phyloP scores from a whole-genome alignment of 2,329 filamentous ascomycete species.

The Drechslerella dactyloides region DNA sequence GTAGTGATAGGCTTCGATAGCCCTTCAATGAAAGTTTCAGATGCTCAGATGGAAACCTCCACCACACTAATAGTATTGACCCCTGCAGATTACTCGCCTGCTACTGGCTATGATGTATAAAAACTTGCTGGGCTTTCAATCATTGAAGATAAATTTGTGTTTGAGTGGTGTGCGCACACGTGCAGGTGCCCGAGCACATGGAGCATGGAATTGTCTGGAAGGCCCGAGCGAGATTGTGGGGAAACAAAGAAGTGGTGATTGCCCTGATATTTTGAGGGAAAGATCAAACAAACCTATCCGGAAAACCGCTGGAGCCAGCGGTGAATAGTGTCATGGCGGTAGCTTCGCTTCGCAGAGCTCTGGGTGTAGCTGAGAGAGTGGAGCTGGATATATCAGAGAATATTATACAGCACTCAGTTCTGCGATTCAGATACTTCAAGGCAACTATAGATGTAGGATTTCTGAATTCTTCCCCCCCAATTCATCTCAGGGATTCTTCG shows the following conservation, averaged over 20 bases:
- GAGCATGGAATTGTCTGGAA: slow-evolving; percentile 7
- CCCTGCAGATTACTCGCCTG: too few relatives aligned
- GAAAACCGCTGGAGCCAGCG: neutral
- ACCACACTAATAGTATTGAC: too few relatives aligned
- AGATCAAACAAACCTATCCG: slow-evolving; percentile 8
- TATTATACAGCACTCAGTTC: too few relatives aligned
- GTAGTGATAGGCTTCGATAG: too few relatives aligned
- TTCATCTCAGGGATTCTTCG: neutral
- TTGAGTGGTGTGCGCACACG: too few relatives aligned
- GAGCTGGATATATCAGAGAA: too few relatives aligned
- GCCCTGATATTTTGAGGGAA: slow-evolving; percentile 10
- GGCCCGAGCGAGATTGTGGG: neutral
- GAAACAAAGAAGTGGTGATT: slow-evolving; percentile 5
- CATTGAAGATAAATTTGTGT: neutral
- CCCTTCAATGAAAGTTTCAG: too few relatives aligned
- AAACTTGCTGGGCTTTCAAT: neutral
- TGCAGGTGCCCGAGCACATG: slow-evolving; percentile 11
- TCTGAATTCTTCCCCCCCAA: slow-evolving; percentile 9
- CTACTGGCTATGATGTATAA: neutral
- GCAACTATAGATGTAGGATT: neutral
- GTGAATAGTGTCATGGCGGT: too few relatives aligned
- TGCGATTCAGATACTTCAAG: neutral
- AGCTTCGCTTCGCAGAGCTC: too few relatives aligned
- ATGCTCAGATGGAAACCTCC: too few relatives aligned
- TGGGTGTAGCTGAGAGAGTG: too few relatives aligned